These are phyloP conservation scores for Cryptococcus sp. DNA, from an alignment of 1,284 basidiomycete genomes.

Conservation along the genomic window DNA sequence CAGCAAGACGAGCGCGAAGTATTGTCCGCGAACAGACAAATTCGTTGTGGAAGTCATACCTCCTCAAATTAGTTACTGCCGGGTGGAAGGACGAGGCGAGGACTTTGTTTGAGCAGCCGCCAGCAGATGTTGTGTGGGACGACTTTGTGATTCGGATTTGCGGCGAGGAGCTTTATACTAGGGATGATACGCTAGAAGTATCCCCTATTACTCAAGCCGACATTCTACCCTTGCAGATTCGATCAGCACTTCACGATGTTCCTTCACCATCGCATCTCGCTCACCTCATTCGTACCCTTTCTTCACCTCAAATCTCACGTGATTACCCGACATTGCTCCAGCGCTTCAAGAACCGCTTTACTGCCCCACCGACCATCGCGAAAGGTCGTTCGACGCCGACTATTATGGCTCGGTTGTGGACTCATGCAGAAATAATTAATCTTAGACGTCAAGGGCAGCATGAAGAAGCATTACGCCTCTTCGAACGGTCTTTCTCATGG, in stretches of 20 bases:
- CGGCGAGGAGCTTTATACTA: conserved; percentile 3
- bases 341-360: conserved; percentile 20
- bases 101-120: conserved; percentile 21
- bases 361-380: neutral
- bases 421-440: conserved; percentile 35
- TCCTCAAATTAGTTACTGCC: conserved; percentile 23
- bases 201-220: no score
- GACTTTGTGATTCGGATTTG: conserved; percentile 18
- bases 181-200: neutral
- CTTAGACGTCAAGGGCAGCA: conserved; percentile 18
- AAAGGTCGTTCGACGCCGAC: conserved; percentile 10
- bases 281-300: conserved; percentile 16
- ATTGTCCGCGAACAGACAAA: conserved; percentile 19
- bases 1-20: conserved; percentile 13
- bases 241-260: conserved; percentile 1
- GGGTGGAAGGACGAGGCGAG: conserved; percentile 32
- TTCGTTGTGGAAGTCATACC: conserved; percentile 34
- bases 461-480: conserved; percentile 24
- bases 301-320: conserved; percentile 1
- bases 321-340: conserved; percentile 11
- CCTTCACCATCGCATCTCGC: conserved; percentile 17
- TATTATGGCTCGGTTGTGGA: conserved; percentile 22
- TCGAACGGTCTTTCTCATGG: conserved; percentile 34
- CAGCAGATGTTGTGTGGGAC: conserved; percentile 19
- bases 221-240: neutral